These are phyloP conservation scores for Lichtheimia ornata DNA, from an alignment of 371 early-diverging fungal species.

Conservation along the genomic window DNA sequence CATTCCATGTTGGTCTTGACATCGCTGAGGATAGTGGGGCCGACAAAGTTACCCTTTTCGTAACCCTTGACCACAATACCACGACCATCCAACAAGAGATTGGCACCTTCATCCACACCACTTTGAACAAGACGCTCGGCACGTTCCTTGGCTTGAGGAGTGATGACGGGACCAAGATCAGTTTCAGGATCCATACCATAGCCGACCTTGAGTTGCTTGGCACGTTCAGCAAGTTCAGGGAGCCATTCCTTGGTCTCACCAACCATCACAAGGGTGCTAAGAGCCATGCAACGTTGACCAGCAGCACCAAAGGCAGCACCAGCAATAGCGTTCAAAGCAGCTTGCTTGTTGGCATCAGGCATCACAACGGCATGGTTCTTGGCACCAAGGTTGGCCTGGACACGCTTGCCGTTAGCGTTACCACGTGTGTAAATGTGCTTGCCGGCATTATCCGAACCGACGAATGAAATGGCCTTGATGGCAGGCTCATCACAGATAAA, in stretches of 20 bases:
- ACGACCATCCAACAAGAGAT: slow-evolving; percentile 89
- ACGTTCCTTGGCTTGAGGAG: slow-evolving; percentile 79
- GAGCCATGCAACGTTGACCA: slow-evolving; percentile 95
- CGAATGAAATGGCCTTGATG: slow-evolving; percentile 94
- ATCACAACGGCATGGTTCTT: slow-evolving; percentile 97
- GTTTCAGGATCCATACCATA: slow-evolving; percentile 87
- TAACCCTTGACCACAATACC: slow-evolving; percentile 67
- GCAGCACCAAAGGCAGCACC: slow-evolving; percentile 98
- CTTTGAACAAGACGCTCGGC: slow-evolving; percentile 82
- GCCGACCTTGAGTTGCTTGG: slow-evolving; percentile 82
- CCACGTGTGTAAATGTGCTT: slow-evolving; percentile 89
- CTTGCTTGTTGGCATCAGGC: slow-evolving; percentile 91
- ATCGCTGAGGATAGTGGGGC: slow-evolving; percentile 86
- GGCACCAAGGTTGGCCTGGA: slow-evolving; percentile 96
- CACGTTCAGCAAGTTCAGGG: slow-evolving; percentile 88
- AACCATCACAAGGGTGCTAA: slow-evolving; percentile 90
- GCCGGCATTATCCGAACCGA: slow-evolving; percentile 88
- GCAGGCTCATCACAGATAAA: slow-evolving; percentile 86
- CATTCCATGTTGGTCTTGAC: slow-evolving; percentile 88
- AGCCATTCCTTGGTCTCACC: slow-evolving; percentile 88
- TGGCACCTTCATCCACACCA: slow-evolving; percentile 90
- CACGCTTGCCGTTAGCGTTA: slow-evolving; percentile 91
- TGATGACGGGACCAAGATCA: slow-evolving; percentile 93
- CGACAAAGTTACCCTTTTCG: slow-evolving; percentile 94
- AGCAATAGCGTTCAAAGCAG: slow-evolving; percentile 86